Percentiles rank a stretch among this genome's conserved stretches.
These are phyloP conservation scores for Coelastrella sp. DNA, from an alignment of 139 green algal species.

Conservation along the genomic window DNA sequence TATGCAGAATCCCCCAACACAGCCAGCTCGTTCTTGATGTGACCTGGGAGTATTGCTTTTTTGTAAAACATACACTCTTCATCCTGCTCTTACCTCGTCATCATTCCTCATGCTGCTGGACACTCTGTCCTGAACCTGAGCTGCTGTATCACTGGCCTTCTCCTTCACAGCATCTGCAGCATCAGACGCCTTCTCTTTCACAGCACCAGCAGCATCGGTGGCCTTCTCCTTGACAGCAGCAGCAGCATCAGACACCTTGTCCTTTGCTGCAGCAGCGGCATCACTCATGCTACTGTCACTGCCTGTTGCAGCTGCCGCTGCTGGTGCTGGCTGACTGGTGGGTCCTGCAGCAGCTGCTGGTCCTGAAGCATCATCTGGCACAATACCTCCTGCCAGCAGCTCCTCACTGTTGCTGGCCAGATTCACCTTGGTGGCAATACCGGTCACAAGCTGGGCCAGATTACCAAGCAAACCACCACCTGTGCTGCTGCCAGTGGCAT, in stretches of 20 bases:
- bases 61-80: too few relatives aligned
- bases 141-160: neutral
- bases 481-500: neutral
- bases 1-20: too few relatives aligned
- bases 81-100: neutral
- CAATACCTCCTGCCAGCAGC: constrained; percentile 23
- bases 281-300: constrained; percentile 27
- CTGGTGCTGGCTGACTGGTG: neutral
- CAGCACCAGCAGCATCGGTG: neutral
- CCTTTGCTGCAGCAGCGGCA: neutral
- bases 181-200: constrained; percentile 5
- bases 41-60: too few relatives aligned
- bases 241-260: neutral
- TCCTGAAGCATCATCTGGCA: constrained; percentile 26
- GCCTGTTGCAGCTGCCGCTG: neutral
- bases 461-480: neutral
- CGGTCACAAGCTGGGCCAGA: constrained; percentile 17
- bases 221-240: neutral
- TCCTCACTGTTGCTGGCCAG: constrained; percentile 44
- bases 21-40: too few relatives aligned
- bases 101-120: constrained; percentile 14
- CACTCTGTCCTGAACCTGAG: neutral
- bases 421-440: constrained; percentile 44
- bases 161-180: neutral
- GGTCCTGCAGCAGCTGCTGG: constrained; percentile 27